Evolutionary conservation across 2,329 filamentous ascomycete species (phyloP), one percentile per base, ranked within the genome.

Genomic region (Teratosphaeriaceae sp.): DNA sequence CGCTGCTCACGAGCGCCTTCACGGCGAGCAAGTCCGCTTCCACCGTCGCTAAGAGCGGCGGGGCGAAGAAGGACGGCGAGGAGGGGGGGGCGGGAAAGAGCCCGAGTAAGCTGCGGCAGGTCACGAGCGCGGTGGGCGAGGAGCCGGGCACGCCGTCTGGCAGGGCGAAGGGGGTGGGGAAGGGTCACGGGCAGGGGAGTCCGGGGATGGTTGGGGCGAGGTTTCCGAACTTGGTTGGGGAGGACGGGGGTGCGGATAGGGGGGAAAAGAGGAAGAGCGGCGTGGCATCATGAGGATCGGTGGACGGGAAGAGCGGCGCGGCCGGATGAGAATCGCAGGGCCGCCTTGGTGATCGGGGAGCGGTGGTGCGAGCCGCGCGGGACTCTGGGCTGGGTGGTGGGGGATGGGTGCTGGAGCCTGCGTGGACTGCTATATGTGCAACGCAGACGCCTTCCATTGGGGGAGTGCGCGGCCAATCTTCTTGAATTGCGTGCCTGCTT

Each of bases 91-190:
- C 45, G 16, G 43, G 29, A 13, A 54, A 49, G 33, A 51, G 47
- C 30, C 54, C 51, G 18, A 59, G 54, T 47, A 60, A 60, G 46
- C 47, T 61, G 36, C 45, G 50, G 16, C 49, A 58, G 33, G 57
- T 58, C 11, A 49, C 47, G 16, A 57, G 54, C 55, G 29, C 37
- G 16, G 18, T 27, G 16, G 16, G 6, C 5, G 38, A 22, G 13
- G 19, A 23, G 35, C 35, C 35, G 9, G n/a, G n/a, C 19, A 23
- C 35, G 8, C 21, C 35, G 3, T 7, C 22, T n/a, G n/a, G n/a
- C 12, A 38, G 24, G 35, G 35, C 34, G 15, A 16, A 19, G 5
- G 7, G 19, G 15, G 31, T 18, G 30, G 18, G 8, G n/a, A 30
- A 30, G 35, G 19, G n/a, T 24, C n/a, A n/a, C n/a, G n/a, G n/a